Conservation (phyloP, 2,329 filamentous ascomycete species). For the Hypomyces perniciosus region DNA sequence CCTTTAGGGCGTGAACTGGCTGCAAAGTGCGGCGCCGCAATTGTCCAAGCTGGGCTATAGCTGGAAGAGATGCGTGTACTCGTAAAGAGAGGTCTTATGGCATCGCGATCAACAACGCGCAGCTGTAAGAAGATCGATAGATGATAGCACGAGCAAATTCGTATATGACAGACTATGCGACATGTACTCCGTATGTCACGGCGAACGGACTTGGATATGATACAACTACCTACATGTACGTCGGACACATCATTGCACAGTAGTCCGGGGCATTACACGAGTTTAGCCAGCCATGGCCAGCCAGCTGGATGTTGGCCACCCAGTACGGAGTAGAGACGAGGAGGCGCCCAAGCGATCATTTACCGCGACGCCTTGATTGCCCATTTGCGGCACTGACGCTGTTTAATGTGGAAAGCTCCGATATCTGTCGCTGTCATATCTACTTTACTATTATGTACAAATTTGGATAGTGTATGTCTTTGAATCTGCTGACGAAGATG, state of each 20-base stretch:
- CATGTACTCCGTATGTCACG: not conserved
- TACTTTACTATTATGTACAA: not conserved
- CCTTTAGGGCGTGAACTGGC: constrained; percentile 6
- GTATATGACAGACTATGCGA: too few relatives aligned
- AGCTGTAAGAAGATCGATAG: too few relatives aligned
- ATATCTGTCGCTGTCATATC: not conserved
- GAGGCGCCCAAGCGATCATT: not conserved
- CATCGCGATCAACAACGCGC: too few relatives aligned
- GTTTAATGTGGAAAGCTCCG: not conserved
- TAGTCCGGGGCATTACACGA: not conserved
- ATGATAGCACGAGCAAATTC: too few relatives aligned
- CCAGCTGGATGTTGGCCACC: not conserved
- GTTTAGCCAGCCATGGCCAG: not conserved
- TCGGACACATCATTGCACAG: not conserved
- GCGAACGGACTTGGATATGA: too few relatives aligned
- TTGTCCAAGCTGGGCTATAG: too few relatives aligned
- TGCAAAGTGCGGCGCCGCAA: not conserved
- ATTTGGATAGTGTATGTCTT: too few relatives aligned
- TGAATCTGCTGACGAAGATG: not conserved
- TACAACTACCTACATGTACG: not conserved
- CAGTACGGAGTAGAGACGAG: not conserved
- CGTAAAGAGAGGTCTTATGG: too few relatives aligned
- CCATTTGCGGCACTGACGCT: not conserved
- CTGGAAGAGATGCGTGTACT: too few relatives aligned
- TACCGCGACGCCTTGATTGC: not conserved